Base-by-base conservation (phyloP, 768 basidiomycete species). In the Clitopilus hobsonii region DNA sequence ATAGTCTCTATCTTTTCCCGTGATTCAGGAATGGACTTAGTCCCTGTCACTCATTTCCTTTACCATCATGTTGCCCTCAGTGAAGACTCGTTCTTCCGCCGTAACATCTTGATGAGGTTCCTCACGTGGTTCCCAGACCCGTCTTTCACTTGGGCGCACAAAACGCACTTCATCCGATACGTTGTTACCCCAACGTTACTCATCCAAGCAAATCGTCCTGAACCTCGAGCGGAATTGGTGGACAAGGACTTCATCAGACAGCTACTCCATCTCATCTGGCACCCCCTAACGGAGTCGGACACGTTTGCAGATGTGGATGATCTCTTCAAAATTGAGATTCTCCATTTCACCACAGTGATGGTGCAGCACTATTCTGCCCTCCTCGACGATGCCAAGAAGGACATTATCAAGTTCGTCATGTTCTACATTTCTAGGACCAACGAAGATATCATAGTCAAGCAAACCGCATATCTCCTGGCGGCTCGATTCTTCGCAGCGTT, bases 361-460 rank as follows among this genome's bases (percentile, higher is more conserved):
- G 88, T 98, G 3, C 89, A 95, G 56, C 79, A 88, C 62, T 94
- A 92, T 60, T 80, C 86, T 1, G 73, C 82, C n/a, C 69, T 91
- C n/a, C 76, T 97, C 38, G 84, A 83, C 56, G 88, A 92, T 45
- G 83, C 82, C 30, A 84, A 89, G 69, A 98, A 94, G 67, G 91
- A 95, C 56, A 85, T 98, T 60, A 94, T 98, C 73, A 91, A 89
- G 67, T 89, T 89, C 55, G 91, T 93, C 18, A 98, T 94, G 94
- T 82, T 87, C 62, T 91, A 87, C 62, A 90, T 95, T 60, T 81
- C 80, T 5, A 45, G 41, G 41, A 64, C 64, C 51, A 86, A 77
- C 53, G 92, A 96, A 38, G 97, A 98, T 67, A 81, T 88, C 5
- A 85, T 94, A 18, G 91, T 97, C 63, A 95, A 93, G 68, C 92